Conservation (phyloP, 2,329 filamentous ascomycete species). For the Dothideomycetes sp. region DNA sequence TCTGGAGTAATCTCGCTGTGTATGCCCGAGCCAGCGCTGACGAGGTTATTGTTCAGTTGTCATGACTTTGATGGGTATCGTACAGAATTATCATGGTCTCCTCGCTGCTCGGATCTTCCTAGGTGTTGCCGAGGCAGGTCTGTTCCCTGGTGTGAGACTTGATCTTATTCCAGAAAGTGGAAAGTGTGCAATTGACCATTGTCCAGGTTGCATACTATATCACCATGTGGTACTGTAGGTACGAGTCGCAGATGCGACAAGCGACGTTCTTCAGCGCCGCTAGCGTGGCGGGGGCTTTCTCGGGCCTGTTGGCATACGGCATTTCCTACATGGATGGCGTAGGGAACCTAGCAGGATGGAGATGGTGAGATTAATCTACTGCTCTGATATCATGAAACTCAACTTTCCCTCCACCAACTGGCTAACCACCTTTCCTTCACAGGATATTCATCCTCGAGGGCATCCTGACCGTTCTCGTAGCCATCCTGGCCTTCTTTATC, state of each 20-base stretch:
- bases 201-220: not conserved
- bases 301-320: conserved; percentile 39
- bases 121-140: conserved; percentile 44
- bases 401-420: no score
- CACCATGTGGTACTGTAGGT: conserved; percentile 15
- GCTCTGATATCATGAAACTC: no score
- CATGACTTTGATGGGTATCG: conserved; percentile 20
- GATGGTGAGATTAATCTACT: conserved; percentile 15
- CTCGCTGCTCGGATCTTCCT: conserved; percentile 16
- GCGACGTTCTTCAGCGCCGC: conserved; percentile 38
- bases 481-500: conserved; percentile 30
- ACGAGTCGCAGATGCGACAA: conserved; percentile 32
- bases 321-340: conserved; percentile 24
- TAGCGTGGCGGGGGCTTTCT: conserved; percentile 40
- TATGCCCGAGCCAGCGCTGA: no score
- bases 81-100: conserved; percentile 18
- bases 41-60: no score
- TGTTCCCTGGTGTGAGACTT: conserved; percentile 16
- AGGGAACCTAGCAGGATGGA: conserved; percentile 23
- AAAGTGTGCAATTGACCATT: not conserved
- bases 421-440: conserved; percentile 4
- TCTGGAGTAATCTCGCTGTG: not conserved
- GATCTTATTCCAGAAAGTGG: conserved; percentile 7
- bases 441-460: conserved; percentile 17
- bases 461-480: conserved; percentile 24